phyloP scores from a whole-genome alignment of 2,329 filamentous ascomycete genomes.

The Ophiostoma angusticollis region DNA sequence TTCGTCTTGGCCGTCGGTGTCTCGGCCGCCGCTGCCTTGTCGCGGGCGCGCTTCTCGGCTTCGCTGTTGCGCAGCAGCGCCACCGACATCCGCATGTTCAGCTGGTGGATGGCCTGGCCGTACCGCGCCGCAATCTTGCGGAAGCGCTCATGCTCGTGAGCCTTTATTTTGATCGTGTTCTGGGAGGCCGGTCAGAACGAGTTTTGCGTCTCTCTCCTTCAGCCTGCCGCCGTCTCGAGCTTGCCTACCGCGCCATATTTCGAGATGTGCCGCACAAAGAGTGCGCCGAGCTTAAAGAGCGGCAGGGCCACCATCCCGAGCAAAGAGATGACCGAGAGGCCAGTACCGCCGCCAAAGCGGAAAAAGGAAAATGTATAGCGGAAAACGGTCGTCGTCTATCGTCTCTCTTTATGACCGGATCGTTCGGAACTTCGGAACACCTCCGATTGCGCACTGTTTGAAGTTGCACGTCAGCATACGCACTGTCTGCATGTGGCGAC shows the following conservation, averaged over 20 bases:
- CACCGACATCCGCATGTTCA: slow-evolving; percentile 54
- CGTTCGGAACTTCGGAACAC: too few species aligned
- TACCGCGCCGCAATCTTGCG: slow-evolving; percentile 47
- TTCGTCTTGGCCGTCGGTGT: slow-evolving; percentile 53
- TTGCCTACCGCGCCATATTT: slow-evolving; percentile 54
- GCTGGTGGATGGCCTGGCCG: slow-evolving; percentile 51
- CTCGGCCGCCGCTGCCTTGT: slow-evolving; percentile 49
- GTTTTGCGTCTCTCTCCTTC: too few species aligned
- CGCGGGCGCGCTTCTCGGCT: slow-evolving; percentile 45
- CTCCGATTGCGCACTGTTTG: too few species aligned
- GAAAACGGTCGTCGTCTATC: too few species aligned
- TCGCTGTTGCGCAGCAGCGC: slow-evolving; percentile 44
- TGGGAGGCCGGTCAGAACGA: slow-evolving; percentile 21
- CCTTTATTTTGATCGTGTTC: slow-evolving; percentile 54
- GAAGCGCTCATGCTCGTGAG: slow-evolving; percentile 51
- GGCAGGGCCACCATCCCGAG: slow-evolving; percentile 48
- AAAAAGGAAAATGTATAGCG: not conserved
- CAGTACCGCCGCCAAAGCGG: not conserved
- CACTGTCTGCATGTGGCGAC: too few species aligned
- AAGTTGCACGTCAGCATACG: too few species aligned
- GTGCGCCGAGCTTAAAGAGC: slow-evolving; percentile 52
- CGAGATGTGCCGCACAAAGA: slow-evolving; percentile 53
- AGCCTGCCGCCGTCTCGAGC: too few species aligned
- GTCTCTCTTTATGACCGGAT: too few species aligned
- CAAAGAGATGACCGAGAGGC: not conserved